Evolutionary conservation across 2,329 filamentous ascomycete species (phyloP).

Genomic region (Neonectria hederae): DNA sequence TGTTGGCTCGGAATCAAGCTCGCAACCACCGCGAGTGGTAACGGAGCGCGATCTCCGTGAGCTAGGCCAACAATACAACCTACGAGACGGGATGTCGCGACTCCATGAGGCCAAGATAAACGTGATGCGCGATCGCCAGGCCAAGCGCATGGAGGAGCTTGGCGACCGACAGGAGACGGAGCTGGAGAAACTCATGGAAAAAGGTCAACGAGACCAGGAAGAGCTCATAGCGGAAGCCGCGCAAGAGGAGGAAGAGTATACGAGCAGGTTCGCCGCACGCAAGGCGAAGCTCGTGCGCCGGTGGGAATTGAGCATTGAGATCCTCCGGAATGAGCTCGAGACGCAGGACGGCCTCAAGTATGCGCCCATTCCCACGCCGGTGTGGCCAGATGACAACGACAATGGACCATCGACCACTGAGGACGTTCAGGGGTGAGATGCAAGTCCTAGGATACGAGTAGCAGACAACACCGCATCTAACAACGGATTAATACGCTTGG

Average conservation of each 20-base stretch:
- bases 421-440: neutral
- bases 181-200: constrained; percentile 55
- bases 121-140: constrained; percentile 71
- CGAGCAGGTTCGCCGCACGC: constrained; percentile 56
- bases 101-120: constrained; percentile 70
- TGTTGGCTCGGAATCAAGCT: constrained; percentile 42
- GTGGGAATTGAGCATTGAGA: constrained; percentile 63
- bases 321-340: constrained; percentile 64
- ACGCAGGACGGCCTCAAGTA: constrained; percentile 54
- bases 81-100: constrained; percentile 67
- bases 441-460: neutral
- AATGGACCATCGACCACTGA: neutral
- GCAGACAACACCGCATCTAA: constrained; percentile 7
- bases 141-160: constrained; percentile 69
- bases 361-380: constrained; percentile 47
- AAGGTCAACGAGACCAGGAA: constrained; percentile 59
- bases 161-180: constrained; percentile 64
- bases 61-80: constrained; percentile 68
- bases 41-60: constrained; percentile 69
- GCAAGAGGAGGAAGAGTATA: constrained; percentile 61
- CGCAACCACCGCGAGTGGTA: constrained; percentile 60
- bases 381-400: constrained; percentile 43
- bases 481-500: constrained; percentile 18
- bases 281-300: constrained; percentile 56
- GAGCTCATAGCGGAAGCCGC: constrained; percentile 57